Base-by-base conservation (phyloP, 1,284 basidiomycete species). In the Malassezia sympodialis region DNA sequence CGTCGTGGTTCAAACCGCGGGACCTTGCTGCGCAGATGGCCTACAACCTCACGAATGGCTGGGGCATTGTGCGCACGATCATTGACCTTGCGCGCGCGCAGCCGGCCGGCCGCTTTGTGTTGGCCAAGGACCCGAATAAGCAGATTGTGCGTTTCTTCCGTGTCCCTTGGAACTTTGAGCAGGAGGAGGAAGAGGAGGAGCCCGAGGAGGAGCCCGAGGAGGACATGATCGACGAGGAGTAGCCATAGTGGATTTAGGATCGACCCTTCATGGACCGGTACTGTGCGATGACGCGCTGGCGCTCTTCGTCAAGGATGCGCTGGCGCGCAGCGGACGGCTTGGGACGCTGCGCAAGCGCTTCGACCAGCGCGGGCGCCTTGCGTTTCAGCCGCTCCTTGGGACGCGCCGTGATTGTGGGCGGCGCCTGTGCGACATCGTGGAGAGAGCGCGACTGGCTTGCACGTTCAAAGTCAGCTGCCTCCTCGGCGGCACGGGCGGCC, bases 1-100 rank as follows among this genome's bases (percentile, higher is more conserved):
- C 91, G 11, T 88, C 90, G 41, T 91, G 89, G 48, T 85, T 90
- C 81, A 89, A 94, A 61, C 93, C 94, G 3, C 81, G 82, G 28
- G 94, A 98, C 64, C 94, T 98, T 71, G 91, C 94, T 11, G 81
- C 79, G 24, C 94, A 98, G 78, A 86, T 98, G 71, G 96, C 96
- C 74, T 85, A 98, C 53, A 94, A 90, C 46, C 79, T 98, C 57
- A 79, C 86, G 49, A 98, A 98, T 75, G 94, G 94, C 24, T 99
- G 93, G 93, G 94, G 94, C 61, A 96, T 99, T 71, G 89, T 98
- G 28, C 59, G 72, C 15, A 74, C 72, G 32, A 62, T 74, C 37
- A 62, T 63, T 26, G 72, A 74, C 50, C 49, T 74, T 5, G 72
- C 64, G 10, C 55, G 70, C 11, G 67, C 65, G 45, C 61, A 63